Percentiles rank a stretch among this genome's conserved stretches.
phyloP scores from a whole-genome alignment of 768 basidiomycete genomes.

The Rhodotorula babjevae region DNA sequence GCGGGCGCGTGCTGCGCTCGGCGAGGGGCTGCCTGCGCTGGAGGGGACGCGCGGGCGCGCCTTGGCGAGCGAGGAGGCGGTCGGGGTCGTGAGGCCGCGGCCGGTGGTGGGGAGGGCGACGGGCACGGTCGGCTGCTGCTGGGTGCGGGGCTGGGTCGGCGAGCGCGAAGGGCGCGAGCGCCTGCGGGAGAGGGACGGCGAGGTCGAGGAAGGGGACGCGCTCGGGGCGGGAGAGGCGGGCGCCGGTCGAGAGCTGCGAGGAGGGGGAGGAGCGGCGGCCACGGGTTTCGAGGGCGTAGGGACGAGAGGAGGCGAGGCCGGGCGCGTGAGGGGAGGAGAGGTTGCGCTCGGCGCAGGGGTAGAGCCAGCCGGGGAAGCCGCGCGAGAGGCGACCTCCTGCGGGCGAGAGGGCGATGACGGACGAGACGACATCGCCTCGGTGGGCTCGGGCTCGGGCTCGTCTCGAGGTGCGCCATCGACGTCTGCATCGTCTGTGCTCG shows the following conservation, averaged over 20 bases:
- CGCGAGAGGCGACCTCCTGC: conserved; percentile 23
- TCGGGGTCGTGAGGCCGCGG: conserved; percentile 13
- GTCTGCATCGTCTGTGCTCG: too few species aligned
- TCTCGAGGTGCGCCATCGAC: too few species aligned
- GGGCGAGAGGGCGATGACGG: background rate
- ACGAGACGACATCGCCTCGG: background rate
- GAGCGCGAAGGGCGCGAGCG: background rate
- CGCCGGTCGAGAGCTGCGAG: background rate
- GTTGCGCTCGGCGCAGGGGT: too few species aligned
- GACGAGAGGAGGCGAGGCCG: background rate
- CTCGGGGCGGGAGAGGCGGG: background rate
- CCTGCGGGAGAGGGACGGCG: background rate
- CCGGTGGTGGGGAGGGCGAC: background rate
- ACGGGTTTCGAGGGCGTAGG: too few species aligned
- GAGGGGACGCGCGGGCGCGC: conserved; percentile 5
- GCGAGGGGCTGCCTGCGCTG: background rate
- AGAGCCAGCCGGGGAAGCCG: conserved; percentile 15
- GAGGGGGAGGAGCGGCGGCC: background rate
- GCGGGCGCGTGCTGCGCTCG: background rate
- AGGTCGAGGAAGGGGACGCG: background rate
- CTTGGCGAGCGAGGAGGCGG: conserved; percentile 34
- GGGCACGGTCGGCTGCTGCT: background rate
- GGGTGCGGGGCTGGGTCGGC: background rate
- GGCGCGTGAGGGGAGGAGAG: background rate
- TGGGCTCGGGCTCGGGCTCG: too few species aligned